Conservation (phyloP, 164 flowering plant genomes). For the Magnolia officinalis region DNA sequence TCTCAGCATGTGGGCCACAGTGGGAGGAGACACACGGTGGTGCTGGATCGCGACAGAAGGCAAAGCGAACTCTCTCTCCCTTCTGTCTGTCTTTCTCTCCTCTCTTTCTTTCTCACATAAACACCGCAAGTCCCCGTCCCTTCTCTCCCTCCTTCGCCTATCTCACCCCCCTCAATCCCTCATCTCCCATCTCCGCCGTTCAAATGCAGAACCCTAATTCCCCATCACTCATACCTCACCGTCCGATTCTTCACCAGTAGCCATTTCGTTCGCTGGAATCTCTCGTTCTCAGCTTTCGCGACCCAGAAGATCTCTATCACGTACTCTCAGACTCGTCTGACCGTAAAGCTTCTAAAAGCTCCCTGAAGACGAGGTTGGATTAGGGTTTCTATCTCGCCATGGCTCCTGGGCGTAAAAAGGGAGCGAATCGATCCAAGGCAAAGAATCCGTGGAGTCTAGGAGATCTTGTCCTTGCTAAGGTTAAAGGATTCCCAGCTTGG, state of each 20-base stretch:
- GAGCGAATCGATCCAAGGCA: slow-evolving; percentile 49
- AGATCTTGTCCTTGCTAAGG: slow-evolving; percentile 99
- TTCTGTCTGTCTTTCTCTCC: not conserved
- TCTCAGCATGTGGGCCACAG: too few relatives aligned
- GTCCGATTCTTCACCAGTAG: slow-evolving; percentile 4
- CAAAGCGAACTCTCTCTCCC: too few relatives aligned
- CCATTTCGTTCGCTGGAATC: not conserved
- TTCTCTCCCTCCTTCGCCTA: not conserved
- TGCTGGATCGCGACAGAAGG: too few relatives aligned
- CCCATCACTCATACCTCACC: not conserved
- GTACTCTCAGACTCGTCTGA: not conserved
- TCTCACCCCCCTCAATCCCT: not conserved
- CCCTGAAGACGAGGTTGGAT: slow-evolving; percentile 11
- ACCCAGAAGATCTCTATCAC: not conserved
- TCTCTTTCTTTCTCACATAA: not conserved
- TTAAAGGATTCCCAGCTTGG: slow-evolving; percentile 93
- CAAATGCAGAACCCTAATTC: slow-evolving; percentile 13
- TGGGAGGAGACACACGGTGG: too few relatives aligned
- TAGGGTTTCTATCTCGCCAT: slow-evolving; percentile 40
- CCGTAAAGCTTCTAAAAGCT: slow-evolving; percentile 6
- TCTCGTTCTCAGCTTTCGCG: not conserved
- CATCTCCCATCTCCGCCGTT: slow-evolving; percentile 1
- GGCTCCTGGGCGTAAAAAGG: slow-evolving; percentile 79
- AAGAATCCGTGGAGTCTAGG: slow-evolving; percentile 64
- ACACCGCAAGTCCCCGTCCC: not conserved